Conservation (phyloP, 2,329 filamentous ascomycete species). For the Emericellopsis atlantica region DNA sequence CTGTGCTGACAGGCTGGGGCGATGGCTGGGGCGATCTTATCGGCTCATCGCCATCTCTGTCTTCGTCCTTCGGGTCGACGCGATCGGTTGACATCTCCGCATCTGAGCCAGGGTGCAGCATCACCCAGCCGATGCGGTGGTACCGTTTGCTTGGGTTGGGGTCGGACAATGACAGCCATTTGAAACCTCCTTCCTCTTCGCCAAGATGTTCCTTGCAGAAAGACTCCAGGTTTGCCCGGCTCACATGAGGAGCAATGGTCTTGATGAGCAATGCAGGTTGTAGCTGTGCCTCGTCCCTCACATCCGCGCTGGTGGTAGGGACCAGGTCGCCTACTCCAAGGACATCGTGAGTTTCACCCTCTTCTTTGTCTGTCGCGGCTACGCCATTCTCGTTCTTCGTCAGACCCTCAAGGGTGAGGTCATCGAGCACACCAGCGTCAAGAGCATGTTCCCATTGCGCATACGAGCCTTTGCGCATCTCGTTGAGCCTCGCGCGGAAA, state of each 20-base stretch:
- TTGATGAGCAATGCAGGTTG: constrained; percentile 95
- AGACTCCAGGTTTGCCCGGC: constrained; percentile 79
- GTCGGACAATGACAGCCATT: constrained; percentile 90
- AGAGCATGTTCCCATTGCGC: constrained; percentile 83
- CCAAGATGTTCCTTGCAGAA: constrained; percentile 93
- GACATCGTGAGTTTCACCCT: constrained; percentile 90
- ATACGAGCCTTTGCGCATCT: constrained; percentile 68
- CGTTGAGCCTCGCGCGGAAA: constrained; percentile 63
- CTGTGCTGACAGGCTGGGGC: constrained; percentile 42
- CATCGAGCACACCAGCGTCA: constrained; percentile 76
- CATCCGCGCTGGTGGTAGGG: constrained; percentile 69
- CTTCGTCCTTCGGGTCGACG: constrained; percentile 60
- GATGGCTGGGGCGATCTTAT: constrained; percentile 43
- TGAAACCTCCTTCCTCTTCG: constrained; percentile 83
- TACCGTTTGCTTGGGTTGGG: constrained; percentile 96
- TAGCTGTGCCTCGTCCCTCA: constrained; percentile 77
- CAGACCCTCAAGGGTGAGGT: constrained; percentile 86
- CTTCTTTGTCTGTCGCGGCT: constrained; percentile 83
- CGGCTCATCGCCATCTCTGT: constrained; percentile 44
- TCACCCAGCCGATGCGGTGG: constrained; percentile 97
- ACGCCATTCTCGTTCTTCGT: constrained; percentile 87
- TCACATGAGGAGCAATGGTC: constrained; percentile 93
- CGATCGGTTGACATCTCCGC: constrained; percentile 52
- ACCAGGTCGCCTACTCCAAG: constrained; percentile 85
- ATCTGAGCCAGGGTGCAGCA: constrained; percentile 73